Evolutionary conservation across 345 rosid species (phyloP).

Genomic region (Bretschneidera sinensis): DNA sequence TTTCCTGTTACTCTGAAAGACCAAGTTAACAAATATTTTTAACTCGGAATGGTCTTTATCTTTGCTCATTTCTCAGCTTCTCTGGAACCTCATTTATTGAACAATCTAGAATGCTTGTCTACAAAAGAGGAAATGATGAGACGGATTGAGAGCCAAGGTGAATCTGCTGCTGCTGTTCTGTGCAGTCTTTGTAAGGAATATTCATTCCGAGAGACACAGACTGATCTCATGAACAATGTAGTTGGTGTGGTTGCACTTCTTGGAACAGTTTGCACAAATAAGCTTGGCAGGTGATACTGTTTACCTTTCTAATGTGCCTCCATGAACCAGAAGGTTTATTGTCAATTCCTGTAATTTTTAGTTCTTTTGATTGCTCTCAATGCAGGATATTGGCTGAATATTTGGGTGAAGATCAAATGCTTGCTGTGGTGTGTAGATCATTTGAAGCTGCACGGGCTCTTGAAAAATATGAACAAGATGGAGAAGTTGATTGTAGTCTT

Average conservation of each 20-base stretch:
- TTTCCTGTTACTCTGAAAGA: too few relatives aligned
- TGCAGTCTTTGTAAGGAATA: constrained; percentile 22
- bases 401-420: constrained; percentile 64
- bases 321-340: neutral
- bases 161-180: constrained; percentile 45
- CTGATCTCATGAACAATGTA: constrained; percentile 22
- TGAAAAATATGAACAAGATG: constrained; percentile 27
- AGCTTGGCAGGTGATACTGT: constrained; percentile 50
- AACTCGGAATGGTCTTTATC: too few relatives aligned
- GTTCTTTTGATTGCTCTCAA: neutral
- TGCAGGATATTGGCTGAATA: constrained; percentile 54
- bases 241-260: constrained; percentile 56
- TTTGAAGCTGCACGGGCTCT: constrained; percentile 26
- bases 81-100: constrained; percentile 21
- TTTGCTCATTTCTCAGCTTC: constrained; percentile 27
- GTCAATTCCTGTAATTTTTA: neutral
- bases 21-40: too few relatives aligned
- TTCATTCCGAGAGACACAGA: constrained; percentile 7
- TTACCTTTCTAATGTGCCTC: neutral
- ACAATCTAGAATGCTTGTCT: constrained; percentile 20
- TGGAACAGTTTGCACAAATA: constrained; percentile 38
- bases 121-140: constrained; percentile 40
- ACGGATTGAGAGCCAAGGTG: constrained; percentile 29
- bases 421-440: constrained; percentile 57
- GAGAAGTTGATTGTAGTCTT: constrained; percentile 25